These are phyloP conservation scores for Chlorella sp. DNA, from an alignment of 139 green algal genomes.

Conservation along the genomic window DNA sequence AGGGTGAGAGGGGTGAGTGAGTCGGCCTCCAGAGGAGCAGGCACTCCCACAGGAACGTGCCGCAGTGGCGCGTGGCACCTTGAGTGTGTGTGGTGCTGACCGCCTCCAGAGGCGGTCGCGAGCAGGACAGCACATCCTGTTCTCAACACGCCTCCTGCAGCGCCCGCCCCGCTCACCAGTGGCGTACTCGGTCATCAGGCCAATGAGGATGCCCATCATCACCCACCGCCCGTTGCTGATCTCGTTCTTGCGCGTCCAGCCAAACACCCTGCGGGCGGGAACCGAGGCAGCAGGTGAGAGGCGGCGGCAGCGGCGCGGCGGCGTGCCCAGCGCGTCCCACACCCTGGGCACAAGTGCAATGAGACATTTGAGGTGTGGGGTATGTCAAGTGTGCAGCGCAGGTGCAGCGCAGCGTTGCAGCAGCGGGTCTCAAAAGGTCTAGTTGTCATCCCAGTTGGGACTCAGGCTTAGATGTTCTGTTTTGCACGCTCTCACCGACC, in stretches of 20 bases:
- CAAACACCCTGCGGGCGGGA: constrained; percentile 76
- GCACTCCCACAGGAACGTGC: no score
- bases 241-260: constrained; percentile 93
- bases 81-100: no score
- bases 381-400: no score
- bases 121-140: no score
- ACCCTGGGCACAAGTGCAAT: no score
- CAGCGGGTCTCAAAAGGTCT: constrained; percentile 16
- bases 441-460: constrained; percentile 17
- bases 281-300: background rate
- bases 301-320: background rate
- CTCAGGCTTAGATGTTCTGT: constrained; percentile 43
- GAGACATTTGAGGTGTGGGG: no score
- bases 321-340: no score
- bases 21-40: no score
- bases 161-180: constrained; percentile 59
- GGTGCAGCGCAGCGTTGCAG: background rate
- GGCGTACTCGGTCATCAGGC: constrained; percentile 96
- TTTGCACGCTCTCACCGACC: constrained; percentile 35
- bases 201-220: constrained; percentile 96
- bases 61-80: no score
- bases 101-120: no score
- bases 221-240: constrained; percentile 97
- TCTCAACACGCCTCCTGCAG: no score
- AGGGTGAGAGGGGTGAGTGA: no score